Evolutionary conservation across 306 rosid genomes (phyloP), one percentile per base, ranked within the genome.

Genomic region (Rosa persica): DNA sequence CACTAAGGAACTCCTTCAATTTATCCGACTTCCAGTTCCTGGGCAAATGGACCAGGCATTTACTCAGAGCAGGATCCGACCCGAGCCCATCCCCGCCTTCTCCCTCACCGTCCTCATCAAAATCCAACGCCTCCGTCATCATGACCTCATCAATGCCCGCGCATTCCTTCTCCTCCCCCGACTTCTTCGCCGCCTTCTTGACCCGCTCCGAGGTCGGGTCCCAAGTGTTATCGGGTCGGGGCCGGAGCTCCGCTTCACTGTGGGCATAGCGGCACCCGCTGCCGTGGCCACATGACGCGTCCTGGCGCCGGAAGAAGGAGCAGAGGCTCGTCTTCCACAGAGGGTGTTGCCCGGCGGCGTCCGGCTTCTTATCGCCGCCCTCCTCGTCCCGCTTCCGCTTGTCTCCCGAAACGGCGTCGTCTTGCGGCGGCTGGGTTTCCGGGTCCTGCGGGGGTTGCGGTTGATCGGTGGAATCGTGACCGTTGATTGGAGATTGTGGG

Each of bases 201-300:
- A 90, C 97, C 17, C 90, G 89, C 82, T 90, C 91, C 8, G 98
- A 95, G 0, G 99, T 95, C 39, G 98, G 99, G 85, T 95, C 99
- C 97, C 98, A 91, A 36, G 97, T 85, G 78, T 86, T 87, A 78
- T 93, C 96, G 23, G 98, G 97, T 13, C 98, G 91, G 52, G 70
- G 83, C n/a, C 96, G 92, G 52, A 95, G 97, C 86, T 95, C 99
- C 82, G 85, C 89, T 75, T 91, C 98, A 66, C 96, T 75, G 75
- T 95, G 98, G 12, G 97, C 99, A 51, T 85, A 95, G 57, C 90
- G 88, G 82, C 98, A 95, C 17, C 65, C 42, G 48, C 5, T 75
- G 6, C 99, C 99, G 70, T 93, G 98, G 86, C 90, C 85, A 44
- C 99, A 95, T 48, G 96, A 73, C 23, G 81, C 80, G 5, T 83